A percentile compares a stretch with the other conserved stretches of the same genome.
Conservation (phyloP, 164 flowering plant species). For the Tinospora cordifolia region DNA sequence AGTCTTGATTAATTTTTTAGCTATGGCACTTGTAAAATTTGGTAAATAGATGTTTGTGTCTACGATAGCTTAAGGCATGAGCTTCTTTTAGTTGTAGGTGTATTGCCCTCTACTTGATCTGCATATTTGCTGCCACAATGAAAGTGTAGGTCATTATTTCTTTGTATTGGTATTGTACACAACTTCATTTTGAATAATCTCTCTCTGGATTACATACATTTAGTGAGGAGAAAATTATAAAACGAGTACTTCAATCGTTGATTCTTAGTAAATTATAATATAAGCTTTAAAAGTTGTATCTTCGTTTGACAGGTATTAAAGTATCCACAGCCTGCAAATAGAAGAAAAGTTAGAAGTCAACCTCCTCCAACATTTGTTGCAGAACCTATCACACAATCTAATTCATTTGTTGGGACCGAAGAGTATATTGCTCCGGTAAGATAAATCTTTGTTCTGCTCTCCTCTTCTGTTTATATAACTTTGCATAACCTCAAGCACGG, state of each 20-base stretch:
- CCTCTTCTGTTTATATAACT: background rate
- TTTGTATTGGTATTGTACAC: background rate
- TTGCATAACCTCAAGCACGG: background rate
- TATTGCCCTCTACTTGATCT: too few relatives aligned
- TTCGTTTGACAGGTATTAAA: conserved; percentile 49
- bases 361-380: conserved; percentile 82
- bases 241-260: background rate
- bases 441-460: conserved; percentile 7
- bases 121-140: too few relatives aligned
- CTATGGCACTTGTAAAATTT: too few relatives aligned
- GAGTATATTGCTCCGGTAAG: conserved; percentile 98
- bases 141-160: background rate
- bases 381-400: conserved; percentile 75
- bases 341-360: conserved; percentile 52
- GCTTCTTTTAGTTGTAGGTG: too few relatives aligned
- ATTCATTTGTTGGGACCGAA: conserved; percentile 98
- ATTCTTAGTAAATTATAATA: background rate
- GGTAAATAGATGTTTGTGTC: background rate
- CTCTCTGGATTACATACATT: background rate
- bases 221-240: background rate
- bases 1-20: too few relatives aligned
- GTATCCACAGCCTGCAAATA: conserved; percentile 37
- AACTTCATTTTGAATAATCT: background rate
- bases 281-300: background rate
- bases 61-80: background rate